Conservation (phyloP, 805 yeast genomes). For the Kodamaea hsintzibuensis region DNA sequence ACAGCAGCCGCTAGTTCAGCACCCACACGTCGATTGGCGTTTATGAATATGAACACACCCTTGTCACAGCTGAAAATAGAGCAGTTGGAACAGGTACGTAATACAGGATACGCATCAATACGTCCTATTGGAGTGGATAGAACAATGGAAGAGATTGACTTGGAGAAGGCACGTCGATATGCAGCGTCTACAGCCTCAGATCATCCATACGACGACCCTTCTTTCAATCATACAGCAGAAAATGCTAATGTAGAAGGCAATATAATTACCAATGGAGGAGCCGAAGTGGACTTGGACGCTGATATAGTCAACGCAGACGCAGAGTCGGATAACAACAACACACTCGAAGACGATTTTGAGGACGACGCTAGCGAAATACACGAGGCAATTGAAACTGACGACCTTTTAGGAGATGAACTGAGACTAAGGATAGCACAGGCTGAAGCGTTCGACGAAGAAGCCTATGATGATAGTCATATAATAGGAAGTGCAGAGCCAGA, state of each 20-base stretch:
- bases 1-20: slow-evolving; percentile 9
- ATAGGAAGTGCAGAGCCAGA: slow-evolving; percentile 5
- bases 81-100: slow-evolving; percentile 27
- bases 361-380: slow-evolving; percentile 11
- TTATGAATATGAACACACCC: slow-evolving; percentile 17
- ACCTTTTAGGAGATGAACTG: background rate
- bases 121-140: slow-evolving; percentile 41
- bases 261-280: background rate
- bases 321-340: slow-evolving; percentile 13
- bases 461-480: slow-evolving; percentile 25
- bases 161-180: slow-evolving; percentile 19
- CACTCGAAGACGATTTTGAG: slow-evolving; percentile 18
- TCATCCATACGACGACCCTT: slow-evolving; percentile 17
- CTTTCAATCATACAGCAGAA: slow-evolving; percentile 24
- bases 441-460: slow-evolving; percentile 22
- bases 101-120: slow-evolving; percentile 35
- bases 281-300: slow-evolving; percentile 46
- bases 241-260: slow-evolving; percentile 15
- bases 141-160: slow-evolving; percentile 42
- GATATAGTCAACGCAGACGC: slow-evolving; percentile 45
- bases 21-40: slow-evolving; percentile 13
- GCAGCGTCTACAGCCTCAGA: slow-evolving; percentile 12
- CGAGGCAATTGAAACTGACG: background rate
- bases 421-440: slow-evolving; percentile 18
- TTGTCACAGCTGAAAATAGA: slow-evolving; percentile 21